Evolutionary conservation across 2,329 filamentous ascomycete genomes (phyloP).

Genomic region (Clonostachys sp.): DNA sequence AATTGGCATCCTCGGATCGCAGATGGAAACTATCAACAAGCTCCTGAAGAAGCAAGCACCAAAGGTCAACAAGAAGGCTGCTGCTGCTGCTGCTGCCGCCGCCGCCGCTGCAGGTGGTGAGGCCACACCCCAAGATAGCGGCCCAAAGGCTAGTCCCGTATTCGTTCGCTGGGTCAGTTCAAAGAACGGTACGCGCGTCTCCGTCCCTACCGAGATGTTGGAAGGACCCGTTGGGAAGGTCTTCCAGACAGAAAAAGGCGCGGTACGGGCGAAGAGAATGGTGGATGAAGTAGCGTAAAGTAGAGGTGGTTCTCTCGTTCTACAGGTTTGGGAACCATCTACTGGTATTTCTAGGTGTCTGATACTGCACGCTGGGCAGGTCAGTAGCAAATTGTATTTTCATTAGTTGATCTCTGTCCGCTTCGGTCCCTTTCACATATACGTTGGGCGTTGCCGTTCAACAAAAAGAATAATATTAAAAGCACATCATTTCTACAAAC

Average conservation of each 20-base stretch:
- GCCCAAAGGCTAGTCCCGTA: conserved; percentile 49
- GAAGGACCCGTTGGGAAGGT: conserved; percentile 55
- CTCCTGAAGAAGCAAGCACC: conserved; percentile 81
- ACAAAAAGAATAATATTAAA: too few species aligned
- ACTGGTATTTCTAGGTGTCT: too few species aligned
- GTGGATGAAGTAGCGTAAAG: conserved; percentile 43
- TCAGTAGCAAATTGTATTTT: too few species aligned
- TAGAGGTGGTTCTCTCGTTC: too few species aligned
- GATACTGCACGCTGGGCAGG: too few species aligned
- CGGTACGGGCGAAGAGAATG: conserved; percentile 38
- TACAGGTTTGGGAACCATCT: too few species aligned
- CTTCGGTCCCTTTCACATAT: too few species aligned
- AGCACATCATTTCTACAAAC: too few species aligned
- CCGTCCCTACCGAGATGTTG: conserved; percentile 65
- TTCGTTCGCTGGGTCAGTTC: conserved; percentile 70
- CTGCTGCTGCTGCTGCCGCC: conserved; percentile 18
- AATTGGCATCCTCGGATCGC: background rate
- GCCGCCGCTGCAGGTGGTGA: conserved; percentile 30
- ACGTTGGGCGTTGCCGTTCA: too few species aligned
- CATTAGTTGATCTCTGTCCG: too few species aligned
- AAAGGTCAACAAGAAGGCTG: conserved; percentile 59
- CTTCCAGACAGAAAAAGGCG: conserved; percentile 34
- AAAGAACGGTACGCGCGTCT: conserved; percentile 57
- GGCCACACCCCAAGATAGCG: conserved; percentile 40
- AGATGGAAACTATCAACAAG: conserved; percentile 92